phyloP scores from a whole-genome alignment of 495 filamentous ascomycete genomes.

The Hypoxylon cercidicola region DNA sequence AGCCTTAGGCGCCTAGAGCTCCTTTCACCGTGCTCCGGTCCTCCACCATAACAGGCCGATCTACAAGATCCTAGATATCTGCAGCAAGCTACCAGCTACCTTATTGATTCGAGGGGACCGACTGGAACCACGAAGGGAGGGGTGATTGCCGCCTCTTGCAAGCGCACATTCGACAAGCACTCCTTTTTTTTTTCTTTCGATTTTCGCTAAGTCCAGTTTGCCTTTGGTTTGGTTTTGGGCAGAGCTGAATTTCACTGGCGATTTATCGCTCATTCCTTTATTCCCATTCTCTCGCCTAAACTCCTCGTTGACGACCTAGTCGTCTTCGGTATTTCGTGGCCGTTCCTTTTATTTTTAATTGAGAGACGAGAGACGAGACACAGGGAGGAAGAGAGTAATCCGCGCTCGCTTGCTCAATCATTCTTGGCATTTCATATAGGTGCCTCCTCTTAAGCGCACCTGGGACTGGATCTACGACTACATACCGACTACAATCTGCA shows the following conservation, averaged over 20 bases:
- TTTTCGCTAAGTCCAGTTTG: not conserved
- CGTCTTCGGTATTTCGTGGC: constrained; percentile 7
- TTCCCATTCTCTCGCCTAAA: constrained; percentile 8
- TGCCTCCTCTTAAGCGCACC: constrained; percentile 6
- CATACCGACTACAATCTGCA: not conserved
- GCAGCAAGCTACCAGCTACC: constrained; percentile 2
- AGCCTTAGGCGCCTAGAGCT: constrained; percentile 29
- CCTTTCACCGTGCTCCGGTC: constrained; percentile 32
- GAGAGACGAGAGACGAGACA: not conserved
- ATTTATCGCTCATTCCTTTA: constrained; percentile 24
- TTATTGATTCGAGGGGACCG: constrained; percentile 19
- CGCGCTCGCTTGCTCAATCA: constrained; percentile 5
- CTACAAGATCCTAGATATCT: constrained; percentile 9
- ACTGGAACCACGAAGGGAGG: constrained; percentile 38
- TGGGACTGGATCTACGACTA: not conserved
- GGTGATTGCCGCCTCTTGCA: constrained; percentile 30
- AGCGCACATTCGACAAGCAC: constrained; percentile 23
- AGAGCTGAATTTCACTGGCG: constrained; percentile 14
- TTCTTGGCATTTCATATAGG: constrained; percentile 21
- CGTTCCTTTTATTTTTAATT: constrained; percentile 2
- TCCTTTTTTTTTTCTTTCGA: not conserved
- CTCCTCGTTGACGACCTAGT: constrained; percentile 16
- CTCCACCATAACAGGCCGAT: constrained; percentile 25
- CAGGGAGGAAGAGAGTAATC: not conserved
- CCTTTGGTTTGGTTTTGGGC: not conserved